Conservation (phyloP, 148 eudicot genomes). For the Gaultheria prostrata region DNA sequence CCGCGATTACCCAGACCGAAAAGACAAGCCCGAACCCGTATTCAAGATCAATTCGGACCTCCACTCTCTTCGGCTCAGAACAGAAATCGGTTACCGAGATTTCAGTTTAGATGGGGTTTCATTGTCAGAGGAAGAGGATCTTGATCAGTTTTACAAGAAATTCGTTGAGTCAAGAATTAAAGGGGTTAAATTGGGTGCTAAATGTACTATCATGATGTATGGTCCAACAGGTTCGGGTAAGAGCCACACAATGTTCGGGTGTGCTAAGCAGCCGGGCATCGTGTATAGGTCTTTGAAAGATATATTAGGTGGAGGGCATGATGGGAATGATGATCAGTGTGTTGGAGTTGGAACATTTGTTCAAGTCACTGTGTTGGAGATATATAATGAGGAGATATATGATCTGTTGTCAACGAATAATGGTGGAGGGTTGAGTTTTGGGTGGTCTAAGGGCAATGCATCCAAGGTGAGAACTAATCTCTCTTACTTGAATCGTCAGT, state of each 20-base stretch:
- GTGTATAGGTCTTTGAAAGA: constrained; percentile 72
- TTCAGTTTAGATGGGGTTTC: constrained; percentile 88
- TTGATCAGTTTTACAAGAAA: constrained; percentile 76
- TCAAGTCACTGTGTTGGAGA: constrained; percentile 83
- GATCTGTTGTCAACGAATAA: constrained; percentile 70
- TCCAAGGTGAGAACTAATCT: constrained; percentile 57
- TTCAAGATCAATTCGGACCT: constrained; percentile 46
- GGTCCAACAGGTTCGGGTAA: constrained; percentile 98
- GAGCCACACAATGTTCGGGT: constrained; percentile 94
- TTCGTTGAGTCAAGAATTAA: constrained; percentile 61
- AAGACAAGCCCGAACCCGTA: constrained; percentile 36
- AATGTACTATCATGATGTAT: constrained; percentile 94
- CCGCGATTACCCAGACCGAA: constrained; percentile 53
- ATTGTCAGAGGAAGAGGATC: constrained; percentile 71
- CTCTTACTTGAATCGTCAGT: background rate
- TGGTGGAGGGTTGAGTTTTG: constrained; percentile 66
- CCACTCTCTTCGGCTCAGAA: constrained; percentile 55
- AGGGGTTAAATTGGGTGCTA: constrained; percentile 90
- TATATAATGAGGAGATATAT: constrained; percentile 94
- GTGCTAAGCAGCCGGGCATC: constrained; percentile 76
- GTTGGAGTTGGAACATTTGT: constrained; percentile 60
- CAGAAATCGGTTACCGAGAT: constrained; percentile 85
- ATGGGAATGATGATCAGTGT: constrained; percentile 18
- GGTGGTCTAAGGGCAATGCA: constrained; percentile 82
- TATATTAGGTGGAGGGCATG: constrained; percentile 51